These are phyloP conservation scores for Adansonia madagascariensis DNA, from an alignment of 441 rosid species.

Conservation along the genomic window DNA sequence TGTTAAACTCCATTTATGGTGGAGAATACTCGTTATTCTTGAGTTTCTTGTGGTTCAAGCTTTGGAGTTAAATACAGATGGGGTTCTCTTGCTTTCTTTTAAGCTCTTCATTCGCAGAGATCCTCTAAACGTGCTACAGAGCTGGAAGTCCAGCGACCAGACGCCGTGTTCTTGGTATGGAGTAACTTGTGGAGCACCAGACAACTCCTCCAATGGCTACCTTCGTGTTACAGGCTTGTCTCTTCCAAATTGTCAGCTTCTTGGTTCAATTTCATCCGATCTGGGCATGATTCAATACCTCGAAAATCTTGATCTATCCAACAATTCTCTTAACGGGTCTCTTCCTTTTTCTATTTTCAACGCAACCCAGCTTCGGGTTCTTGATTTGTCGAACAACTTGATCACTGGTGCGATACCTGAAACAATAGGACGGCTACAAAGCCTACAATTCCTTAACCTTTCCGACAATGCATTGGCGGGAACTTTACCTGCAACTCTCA, in stretches of 20 bases:
- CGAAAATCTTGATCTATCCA: slow-evolving; percentile 66
- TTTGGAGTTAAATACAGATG: slow-evolving; percentile 60
- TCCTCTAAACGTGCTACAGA: slow-evolving; percentile 50
- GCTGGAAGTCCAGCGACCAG: slow-evolving; percentile 59
- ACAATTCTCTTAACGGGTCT: slow-evolving; percentile 78
- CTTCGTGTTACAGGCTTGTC: slow-evolving; percentile 55
- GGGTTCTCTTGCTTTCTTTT: slow-evolving; percentile 70
- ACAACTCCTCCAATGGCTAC: slow-evolving; percentile 23
- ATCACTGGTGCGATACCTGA: slow-evolving; percentile 62
- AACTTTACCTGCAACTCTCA: slow-evolving; percentile 53
- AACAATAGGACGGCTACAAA: slow-evolving; percentile 49
- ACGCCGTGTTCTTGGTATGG: slow-evolving; percentile 89
- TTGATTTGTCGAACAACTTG: slow-evolving; percentile 71
- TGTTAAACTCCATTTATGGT: slow-evolving; percentile 44
- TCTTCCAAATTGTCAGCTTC: slow-evolving; percentile 65
- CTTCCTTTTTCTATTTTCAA: slow-evolving; percentile 62
- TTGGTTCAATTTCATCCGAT: slow-evolving; percentile 70
- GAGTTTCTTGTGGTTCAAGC: slow-evolving; percentile 34
- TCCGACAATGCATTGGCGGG: slow-evolving; percentile 83
- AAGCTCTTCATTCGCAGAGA: slow-evolving; percentile 62
- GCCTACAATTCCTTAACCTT: slow-evolving; percentile 60
- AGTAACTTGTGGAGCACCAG: slow-evolving; percentile 54
- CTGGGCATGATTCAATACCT: slow-evolving; percentile 60
- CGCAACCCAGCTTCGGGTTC: slow-evolving; percentile 54
- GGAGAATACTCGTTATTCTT: slow-evolving; percentile 29